phyloP scores from a whole-genome alignment of 305 asterid species.

The Solanum aculeatissimum region DNA sequence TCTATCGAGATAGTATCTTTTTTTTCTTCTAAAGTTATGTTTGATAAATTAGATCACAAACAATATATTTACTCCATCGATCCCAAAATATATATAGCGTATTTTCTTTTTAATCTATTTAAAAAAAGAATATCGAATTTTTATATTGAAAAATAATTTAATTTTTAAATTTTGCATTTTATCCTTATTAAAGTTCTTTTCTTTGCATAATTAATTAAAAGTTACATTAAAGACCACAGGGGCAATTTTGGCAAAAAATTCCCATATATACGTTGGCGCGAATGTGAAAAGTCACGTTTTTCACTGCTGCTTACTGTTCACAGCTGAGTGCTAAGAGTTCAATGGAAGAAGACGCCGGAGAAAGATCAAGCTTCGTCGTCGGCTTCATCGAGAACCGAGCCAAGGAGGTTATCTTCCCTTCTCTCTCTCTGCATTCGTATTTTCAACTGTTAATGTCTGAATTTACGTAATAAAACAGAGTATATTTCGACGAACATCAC shows the following conservation, averaged over 20 bases:
- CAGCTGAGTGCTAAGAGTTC: not conserved
- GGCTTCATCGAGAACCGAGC: conserved; percentile 88
- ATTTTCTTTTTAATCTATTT: no score
- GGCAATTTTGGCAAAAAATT: not conserved
- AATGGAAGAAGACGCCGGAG: conserved; percentile 76
- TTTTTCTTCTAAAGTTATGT: no score
- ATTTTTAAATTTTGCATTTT: no score
- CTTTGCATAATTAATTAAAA: not conserved
- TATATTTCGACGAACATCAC: not conserved
- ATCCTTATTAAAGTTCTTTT: no score
- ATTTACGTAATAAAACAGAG: not conserved
- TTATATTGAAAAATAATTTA: no score
- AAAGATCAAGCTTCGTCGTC: conserved; percentile 71
- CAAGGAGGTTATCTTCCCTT: conserved; percentile 50
- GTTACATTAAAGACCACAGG: not conserved
- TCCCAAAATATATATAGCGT: no score
- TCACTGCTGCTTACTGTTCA: not conserved
- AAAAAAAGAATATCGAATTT: no score
- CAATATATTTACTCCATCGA: not conserved
- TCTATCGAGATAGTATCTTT: no score
- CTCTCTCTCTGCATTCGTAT: not conserved
- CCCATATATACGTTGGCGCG: not conserved
- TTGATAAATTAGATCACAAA: not conserved
- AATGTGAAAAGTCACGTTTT: not conserved
- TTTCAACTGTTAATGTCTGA: not conserved